Conservation (phyloP, 352 stramenopile species). For the Pythium phragmiticola region DNA sequence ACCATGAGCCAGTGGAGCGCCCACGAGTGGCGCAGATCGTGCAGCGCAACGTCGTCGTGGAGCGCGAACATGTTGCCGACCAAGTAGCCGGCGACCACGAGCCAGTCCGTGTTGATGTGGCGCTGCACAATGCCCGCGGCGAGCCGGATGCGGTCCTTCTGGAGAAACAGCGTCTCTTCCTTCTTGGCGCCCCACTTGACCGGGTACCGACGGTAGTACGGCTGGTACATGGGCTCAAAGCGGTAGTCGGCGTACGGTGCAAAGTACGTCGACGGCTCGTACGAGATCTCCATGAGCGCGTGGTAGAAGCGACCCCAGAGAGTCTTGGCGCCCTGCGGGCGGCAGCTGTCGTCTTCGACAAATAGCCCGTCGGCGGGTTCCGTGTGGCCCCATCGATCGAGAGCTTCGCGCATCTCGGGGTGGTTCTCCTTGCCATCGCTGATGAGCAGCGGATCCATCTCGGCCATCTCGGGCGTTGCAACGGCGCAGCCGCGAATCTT, state of each 20-base stretch:
- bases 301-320: constrained; percentile 47
- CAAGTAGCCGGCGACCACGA: constrained; percentile 53
- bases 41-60: constrained; percentile 69
- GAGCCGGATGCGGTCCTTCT: constrained; percentile 81
- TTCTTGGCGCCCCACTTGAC: constrained; percentile 65
- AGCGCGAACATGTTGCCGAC: constrained; percentile 85
- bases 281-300: constrained; percentile 58
- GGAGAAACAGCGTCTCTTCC: constrained; percentile 76
- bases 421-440: constrained; percentile 64
- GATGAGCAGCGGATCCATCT: constrained; percentile 77
- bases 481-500: constrained; percentile 39
- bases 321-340: constrained; percentile 18
- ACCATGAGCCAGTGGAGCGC: constrained; percentile 74
- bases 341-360: constrained; percentile 45
- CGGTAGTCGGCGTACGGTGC: constrained; percentile 75
- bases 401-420: constrained; percentile 44
- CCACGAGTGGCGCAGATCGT: constrained; percentile 73
- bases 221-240: constrained; percentile 66
- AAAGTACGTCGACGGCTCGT: constrained; percentile 83
- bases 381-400: constrained; percentile 71
- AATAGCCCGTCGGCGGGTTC: constrained; percentile 73
- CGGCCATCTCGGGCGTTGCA: constrained; percentile 40
- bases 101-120: constrained; percentile 73
- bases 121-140: constrained; percentile 66
- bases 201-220: constrained; percentile 81